Evolutionary conservation across 768 basidiomycete genomes (phyloP).

Genomic region (Cystofilobasidium ferigula): DNA sequence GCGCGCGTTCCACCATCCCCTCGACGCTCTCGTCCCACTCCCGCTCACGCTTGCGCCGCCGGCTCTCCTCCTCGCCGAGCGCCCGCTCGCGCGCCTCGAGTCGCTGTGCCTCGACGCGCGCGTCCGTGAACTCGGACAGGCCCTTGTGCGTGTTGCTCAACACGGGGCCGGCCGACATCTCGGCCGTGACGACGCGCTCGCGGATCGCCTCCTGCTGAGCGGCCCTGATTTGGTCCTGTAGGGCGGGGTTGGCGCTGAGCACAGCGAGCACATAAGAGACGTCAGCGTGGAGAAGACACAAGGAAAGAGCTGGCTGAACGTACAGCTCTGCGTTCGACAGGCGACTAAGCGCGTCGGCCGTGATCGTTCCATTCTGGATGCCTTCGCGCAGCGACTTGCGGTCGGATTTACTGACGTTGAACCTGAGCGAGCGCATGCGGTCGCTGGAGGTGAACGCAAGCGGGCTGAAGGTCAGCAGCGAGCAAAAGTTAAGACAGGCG

Average conservation of each 20-base stretch:
- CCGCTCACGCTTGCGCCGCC: constrained; percentile 10
- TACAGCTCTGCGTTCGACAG: constrained; percentile 23
- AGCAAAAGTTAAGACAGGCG: not conserved
- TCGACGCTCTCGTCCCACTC: not conserved
- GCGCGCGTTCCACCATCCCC: not conserved
- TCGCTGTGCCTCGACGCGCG: constrained; percentile 6
- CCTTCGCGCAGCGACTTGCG: constrained; percentile 17
- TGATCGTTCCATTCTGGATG: constrained; percentile 15
- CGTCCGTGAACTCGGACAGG: constrained; percentile 11
- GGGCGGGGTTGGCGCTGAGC: constrained; percentile 16
- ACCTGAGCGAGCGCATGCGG: constrained; percentile 21
- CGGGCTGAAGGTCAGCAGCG: not conserved
- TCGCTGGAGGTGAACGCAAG: constrained; percentile 3
- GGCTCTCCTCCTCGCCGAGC: constrained; percentile 15
- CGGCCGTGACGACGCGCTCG: constrained; percentile 9
- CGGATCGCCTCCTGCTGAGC: constrained; percentile 3
- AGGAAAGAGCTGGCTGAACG: not conserved
- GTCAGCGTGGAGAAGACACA: not conserved
- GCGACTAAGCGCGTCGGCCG: constrained; percentile 8
- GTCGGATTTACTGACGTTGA: constrained; percentile 24
- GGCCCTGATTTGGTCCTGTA: constrained; percentile 7
- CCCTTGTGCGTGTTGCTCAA: constrained; percentile 21
- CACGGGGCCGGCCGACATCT: not conserved
- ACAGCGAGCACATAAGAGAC: not conserved
- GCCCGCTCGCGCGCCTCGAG: constrained; percentile 15